Conservation (phyloP, 2,329 filamentous ascomycete genomes). For the Talaromyces sp. region DNA sequence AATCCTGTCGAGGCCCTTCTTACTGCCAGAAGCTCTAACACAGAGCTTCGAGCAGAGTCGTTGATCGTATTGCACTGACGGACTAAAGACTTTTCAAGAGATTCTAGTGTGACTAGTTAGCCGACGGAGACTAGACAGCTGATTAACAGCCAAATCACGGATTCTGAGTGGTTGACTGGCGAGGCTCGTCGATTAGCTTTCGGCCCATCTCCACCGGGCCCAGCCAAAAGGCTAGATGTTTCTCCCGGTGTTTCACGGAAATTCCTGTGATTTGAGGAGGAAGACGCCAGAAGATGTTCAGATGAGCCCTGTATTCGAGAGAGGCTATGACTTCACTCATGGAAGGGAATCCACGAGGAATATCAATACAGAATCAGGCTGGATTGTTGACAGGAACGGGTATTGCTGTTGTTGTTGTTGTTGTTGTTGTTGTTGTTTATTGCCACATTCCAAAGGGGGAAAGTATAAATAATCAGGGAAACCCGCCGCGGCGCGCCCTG, state of each 20-base stretch:
- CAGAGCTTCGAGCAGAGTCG: not conserved
- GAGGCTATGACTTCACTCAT: not conserved
- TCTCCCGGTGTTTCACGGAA: not conserved
- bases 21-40: not conserved
- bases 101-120: not conserved
- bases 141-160: not conserved
- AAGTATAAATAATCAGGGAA: slow-evolving; percentile 1
- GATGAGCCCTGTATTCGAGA: not conserved
- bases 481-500: not conserved
- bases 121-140: not conserved
- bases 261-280: not conserved
- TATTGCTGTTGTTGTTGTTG: too few relatives aligned
- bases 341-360: not conserved
- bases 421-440: too few relatives aligned
- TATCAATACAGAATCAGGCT: not conserved
- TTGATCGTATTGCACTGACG: not conserved
- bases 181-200: slow-evolving; percentile 17
- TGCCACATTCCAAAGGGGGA: slow-evolving; percentile 10
- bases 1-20: not conserved
- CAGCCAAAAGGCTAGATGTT: slow-evolving; percentile 10
- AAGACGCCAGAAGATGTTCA: not conserved
- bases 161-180: not conserved
- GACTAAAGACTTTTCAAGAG: not conserved
- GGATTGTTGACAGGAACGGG: not conserved
- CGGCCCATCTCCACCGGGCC: slow-evolving; percentile 13